Base-by-base conservation (phyloP, 805 yeast species). In the Cyberlindnera japonica region DNA sequence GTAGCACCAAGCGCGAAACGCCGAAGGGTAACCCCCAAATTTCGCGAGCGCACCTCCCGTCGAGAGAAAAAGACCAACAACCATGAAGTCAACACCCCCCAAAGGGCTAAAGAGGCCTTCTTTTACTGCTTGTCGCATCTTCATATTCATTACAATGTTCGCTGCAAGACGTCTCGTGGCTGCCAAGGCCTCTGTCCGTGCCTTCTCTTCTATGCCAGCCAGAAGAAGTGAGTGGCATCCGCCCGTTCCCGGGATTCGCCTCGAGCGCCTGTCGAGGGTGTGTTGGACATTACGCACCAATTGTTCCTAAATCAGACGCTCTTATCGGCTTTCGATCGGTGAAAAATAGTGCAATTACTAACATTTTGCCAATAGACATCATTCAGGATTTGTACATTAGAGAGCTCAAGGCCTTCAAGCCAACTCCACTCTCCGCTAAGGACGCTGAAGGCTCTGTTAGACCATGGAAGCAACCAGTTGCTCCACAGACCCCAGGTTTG, bases 321-420 rank as follows among this genome's bases (percentile, higher is more conserved):
- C 15, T 12, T 12, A 18, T 17, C 15, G 15, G n/a, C 36, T 6
- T 15, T 33, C 28, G 14, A 27, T 18, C 9, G 20, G 25, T 12
- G 25, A 23, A 18, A 12, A 15, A 30, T 8, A 16, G 13, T 9
- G 16, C 12, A n/a, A n/a, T 8, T 31, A 31, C 34, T 31, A 31
- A 31, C 34, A 32, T 21, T 31, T 40, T 26, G 37, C 33, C 36
- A 5, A 6, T 19, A 41, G 44, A 90, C 75, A 71, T 84, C 62
- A 66, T 90, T 61, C 76, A 86, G 64, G 96, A 90, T 53, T 76
- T 90, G 55, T 90, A 90, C 73, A 69, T 91, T 61, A 79, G 76
- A 64, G 95, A 90, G 68, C 72, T 93, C 68, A 86, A 82, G 72
- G 78, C 79, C 48, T 90, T 86, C 80, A 88, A 89, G 74, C 90